A percentile compares a stretch with the other conserved stretches of the same genome.
Conservation (phyloP, 768 basidiomycete species). For the Leccinellum rugosiceps region DNA sequence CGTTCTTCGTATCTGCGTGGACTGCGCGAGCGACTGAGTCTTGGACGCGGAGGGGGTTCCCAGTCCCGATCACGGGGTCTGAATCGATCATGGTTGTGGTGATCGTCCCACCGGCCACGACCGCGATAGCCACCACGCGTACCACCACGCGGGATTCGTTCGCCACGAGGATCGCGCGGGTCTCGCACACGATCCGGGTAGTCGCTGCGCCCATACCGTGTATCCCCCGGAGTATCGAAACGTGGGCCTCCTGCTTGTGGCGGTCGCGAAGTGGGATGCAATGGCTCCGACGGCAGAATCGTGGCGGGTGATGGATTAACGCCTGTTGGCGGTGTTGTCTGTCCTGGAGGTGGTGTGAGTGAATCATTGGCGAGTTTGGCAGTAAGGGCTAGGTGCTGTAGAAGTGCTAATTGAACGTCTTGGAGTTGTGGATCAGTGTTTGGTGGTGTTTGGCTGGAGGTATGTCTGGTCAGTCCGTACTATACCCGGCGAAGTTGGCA, state of each 20-base stretch:
- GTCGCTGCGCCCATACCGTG: conserved; percentile 32
- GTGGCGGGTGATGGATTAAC: not conserved
- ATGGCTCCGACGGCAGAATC: conserved; percentile 21
- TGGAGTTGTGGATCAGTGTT: conserved; percentile 49
- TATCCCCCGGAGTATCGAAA: conserved; percentile 36
- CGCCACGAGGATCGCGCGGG: conserved; percentile 48
- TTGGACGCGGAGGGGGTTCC: conserved; percentile 39
- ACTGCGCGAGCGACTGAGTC: conserved; percentile 72
- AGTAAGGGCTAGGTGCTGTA: conserved; percentile 74
- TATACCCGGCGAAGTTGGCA: not conserved
- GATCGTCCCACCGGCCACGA: conserved; percentile 67
- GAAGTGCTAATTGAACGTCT: conserved; percentile 59
- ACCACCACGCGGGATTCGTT: conserved; percentile 51
- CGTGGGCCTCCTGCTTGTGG: conserved; percentile 16
- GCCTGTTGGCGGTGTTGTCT: conserved; percentile 28
- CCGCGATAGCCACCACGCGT: conserved; percentile 54
- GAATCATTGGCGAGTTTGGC: conserved; percentile 41
- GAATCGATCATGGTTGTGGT: conserved; percentile 39
- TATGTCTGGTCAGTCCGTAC: conserved; percentile 1
- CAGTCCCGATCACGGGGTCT: conserved; percentile 46
- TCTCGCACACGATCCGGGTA: conserved; percentile 43
- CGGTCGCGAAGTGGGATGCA: conserved; percentile 5
- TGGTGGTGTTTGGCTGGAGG: conserved; percentile 58
- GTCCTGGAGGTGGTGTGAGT: conserved; percentile 19
- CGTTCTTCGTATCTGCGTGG: conserved; percentile 56